A percentile compares a stretch with the other conserved stretches of the same genome.
Conservation (phyloP, 768 basidiomycete genomes). For the Boletus fagicola region DNA sequence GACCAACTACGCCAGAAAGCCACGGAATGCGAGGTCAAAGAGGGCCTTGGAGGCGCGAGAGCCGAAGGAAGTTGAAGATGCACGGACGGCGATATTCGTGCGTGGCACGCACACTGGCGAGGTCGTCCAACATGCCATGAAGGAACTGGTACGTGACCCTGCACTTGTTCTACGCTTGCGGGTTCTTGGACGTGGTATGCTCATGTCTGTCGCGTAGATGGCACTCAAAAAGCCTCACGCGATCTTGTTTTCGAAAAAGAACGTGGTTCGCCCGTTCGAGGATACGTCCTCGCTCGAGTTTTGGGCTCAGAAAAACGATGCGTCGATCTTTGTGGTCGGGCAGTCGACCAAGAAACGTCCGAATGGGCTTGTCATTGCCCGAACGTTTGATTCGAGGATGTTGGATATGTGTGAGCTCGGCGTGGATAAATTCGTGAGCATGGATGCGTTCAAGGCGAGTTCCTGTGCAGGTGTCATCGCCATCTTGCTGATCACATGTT, state of each 20-base stretch:
- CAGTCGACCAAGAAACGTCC: conserved; percentile 95
- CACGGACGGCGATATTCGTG: conserved; percentile 86
- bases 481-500: neutral
- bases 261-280: conserved; percentile 88
- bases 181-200: neutral
- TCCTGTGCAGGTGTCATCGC: neutral
- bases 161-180: conserved; percentile 2
- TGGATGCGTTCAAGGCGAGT: conserved; percentile 80
- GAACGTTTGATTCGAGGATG: conserved; percentile 83
- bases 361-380: conserved; percentile 76
- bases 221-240: conserved; percentile 88
- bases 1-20: conserved; percentile 54
- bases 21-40: conserved; percentile 95
- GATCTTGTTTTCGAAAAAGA: conserved; percentile 94
- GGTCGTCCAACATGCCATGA: conserved; percentile 75
- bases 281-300: conserved; percentile 79
- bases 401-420: conserved; percentile 96
- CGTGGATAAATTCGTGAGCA: conserved; percentile 74
- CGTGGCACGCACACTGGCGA: conserved; percentile 85
- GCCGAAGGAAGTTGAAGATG: conserved; percentile 87
- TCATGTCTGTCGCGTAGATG: conserved; percentile 53
- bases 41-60: conserved; percentile 82
- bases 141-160: conserved; percentile 67
- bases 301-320: conserved; percentile 93
- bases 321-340: conserved; percentile 85